Conservation (phyloP, 1,284 basidiomycete species). For the Pisolithus thermaeus region DNA sequence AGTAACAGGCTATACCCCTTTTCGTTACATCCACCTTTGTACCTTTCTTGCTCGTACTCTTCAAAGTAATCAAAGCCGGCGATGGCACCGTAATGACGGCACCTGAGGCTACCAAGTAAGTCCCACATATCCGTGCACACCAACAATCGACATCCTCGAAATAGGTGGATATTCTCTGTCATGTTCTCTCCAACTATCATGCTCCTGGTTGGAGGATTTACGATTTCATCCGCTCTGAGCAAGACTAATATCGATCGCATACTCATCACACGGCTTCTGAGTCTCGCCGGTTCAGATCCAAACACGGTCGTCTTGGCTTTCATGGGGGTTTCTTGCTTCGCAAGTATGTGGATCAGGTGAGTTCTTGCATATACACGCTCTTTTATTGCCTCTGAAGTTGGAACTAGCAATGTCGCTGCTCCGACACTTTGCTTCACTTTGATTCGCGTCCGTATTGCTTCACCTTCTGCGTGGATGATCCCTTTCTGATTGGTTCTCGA, state of each 20-base stretch:
- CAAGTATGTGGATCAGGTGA: slow-evolving; percentile 98
- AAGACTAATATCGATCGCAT: slow-evolving; percentile 98
- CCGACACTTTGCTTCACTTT: slow-evolving; percentile 98
- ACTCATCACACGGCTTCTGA: slow-evolving; percentile 88
- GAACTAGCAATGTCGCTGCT: slow-evolving; percentile 86
- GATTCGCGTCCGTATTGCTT: slow-evolving; percentile 62
- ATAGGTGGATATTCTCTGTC: slow-evolving; percentile 67
- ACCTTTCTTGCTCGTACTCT: slow-evolving; percentile 81
- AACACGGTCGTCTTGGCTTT: slow-evolving; percentile 87
- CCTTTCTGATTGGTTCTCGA: slow-evolving; percentile 9
- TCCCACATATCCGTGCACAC: slow-evolving; percentile 8
- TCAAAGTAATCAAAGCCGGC: slow-evolving; percentile 75
- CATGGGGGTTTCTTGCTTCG: slow-evolving; percentile 97
- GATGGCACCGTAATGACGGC: slow-evolving; percentile 54
- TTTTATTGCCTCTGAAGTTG: slow-evolving; percentile 12
- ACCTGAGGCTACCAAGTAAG: slow-evolving; percentile 78
- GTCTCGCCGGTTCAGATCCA: slow-evolving; percentile 85
- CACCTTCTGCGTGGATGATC: not conserved
- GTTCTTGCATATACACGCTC: slow-evolving; percentile 22
- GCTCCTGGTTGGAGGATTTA: slow-evolving; percentile 97
- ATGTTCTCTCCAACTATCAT: slow-evolving; percentile 95
- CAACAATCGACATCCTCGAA: slow-evolving; percentile 6
- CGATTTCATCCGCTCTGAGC: slow-evolving; percentile 92
- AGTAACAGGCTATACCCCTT: slow-evolving; percentile 82
- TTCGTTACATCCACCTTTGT: slow-evolving; percentile 94